phyloP scores from a whole-genome alignment of 768 basidiomycete genomes.

The Rhodotorula diobovata region DNA sequence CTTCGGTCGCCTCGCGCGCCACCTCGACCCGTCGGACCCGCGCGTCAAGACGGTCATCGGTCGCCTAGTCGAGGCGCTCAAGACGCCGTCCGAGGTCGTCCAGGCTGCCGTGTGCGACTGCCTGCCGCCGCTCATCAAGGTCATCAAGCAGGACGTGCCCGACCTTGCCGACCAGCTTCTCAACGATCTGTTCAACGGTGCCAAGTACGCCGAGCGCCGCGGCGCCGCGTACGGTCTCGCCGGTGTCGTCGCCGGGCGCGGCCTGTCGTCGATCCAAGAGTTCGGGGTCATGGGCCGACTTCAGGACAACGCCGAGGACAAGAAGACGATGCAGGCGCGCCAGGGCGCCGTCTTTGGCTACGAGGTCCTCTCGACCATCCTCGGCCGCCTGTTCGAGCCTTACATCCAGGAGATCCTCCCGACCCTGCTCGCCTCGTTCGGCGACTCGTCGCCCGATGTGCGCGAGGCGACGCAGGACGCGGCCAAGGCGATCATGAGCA shows the following conservation, averaged over 20 bases:
- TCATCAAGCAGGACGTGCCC: conserved; percentile 61
- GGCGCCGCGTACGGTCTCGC: conserved; percentile 96
- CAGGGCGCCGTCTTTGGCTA: conserved; percentile 94
- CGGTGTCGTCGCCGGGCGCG: conserved; percentile 85
- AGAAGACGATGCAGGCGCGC: conserved; percentile 75
- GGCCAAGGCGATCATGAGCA: conserved; percentile 87
- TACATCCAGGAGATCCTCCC: conserved; percentile 82
- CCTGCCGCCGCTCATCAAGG: conserved; percentile 73
- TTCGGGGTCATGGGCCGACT: conserved; percentile 71
- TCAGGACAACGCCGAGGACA: conserved; percentile 74
- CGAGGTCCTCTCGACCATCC: conserved; percentile 78
- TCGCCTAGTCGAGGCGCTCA: conserved; percentile 77
- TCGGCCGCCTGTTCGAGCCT: conserved; percentile 89
- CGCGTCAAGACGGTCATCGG: conserved; percentile 78
- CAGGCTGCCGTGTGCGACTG: conserved; percentile 96
- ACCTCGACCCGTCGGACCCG: conserved; percentile 69
- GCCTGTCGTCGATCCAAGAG: conserved; percentile 77
- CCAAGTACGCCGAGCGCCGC: conserved; percentile 88
- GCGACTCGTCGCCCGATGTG: conserved; percentile 78
- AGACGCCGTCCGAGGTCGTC: conserved; percentile 91
- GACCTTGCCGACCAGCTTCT: conserved; percentile 72
- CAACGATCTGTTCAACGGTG: conserved; percentile 66
- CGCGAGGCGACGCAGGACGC: conserved; percentile 91
- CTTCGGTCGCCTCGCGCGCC: conserved; percentile 84
- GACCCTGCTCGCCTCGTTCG: conserved; percentile 74